A percentile compares a stretch with the other conserved stretches of the same genome.
phyloP scores from a whole-genome alignment of 345 rosid species.

The Raphanus raphanistrum region DNA sequence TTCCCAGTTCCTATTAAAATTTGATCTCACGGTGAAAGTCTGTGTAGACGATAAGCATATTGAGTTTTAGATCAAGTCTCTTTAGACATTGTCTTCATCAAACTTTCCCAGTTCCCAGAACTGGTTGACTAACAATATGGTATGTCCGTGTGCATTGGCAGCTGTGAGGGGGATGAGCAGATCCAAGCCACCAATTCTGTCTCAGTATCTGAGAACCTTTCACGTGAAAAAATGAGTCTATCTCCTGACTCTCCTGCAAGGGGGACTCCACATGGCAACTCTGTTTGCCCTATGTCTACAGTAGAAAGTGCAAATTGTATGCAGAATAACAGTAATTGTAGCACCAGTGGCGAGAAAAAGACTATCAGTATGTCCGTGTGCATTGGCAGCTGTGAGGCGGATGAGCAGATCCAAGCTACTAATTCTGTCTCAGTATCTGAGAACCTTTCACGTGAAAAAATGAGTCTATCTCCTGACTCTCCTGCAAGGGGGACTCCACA shows the following conservation, averaged over 20 bases:
- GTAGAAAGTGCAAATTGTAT: constrained; percentile 59
- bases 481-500: constrained; percentile 51
- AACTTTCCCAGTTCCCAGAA: neutral
- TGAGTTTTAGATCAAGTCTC: neutral
- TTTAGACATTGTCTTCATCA: neutral
- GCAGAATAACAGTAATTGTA: constrained; percentile 51
- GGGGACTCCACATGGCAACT: constrained; percentile 47
- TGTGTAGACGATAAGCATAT: constrained; percentile 8
- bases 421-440: constrained; percentile 41
- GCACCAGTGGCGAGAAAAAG: constrained; percentile 37
- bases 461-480: constrained; percentile 51
- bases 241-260: constrained; percentile 52
- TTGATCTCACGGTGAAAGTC: constrained; percentile 6
- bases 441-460: constrained; percentile 42
- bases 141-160: constrained; percentile 33
- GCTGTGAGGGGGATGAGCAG: constrained; percentile 44
- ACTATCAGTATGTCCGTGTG: neutral
- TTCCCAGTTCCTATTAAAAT: neutral
- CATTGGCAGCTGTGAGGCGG: constrained; percentile 48
- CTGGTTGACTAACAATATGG: constrained; percentile 8
- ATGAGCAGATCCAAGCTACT: constrained; percentile 32
- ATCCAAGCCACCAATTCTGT: constrained; percentile 34
- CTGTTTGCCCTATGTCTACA: constrained; percentile 52
- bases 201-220: constrained; percentile 42
- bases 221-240: constrained; percentile 45